A percentile compares a stretch with the other conserved stretches of the same genome.
Evolutionary conservation across 2,329 filamentous ascomycete species (phyloP).

Genomic region (Fonsecaea monophora): DNA sequence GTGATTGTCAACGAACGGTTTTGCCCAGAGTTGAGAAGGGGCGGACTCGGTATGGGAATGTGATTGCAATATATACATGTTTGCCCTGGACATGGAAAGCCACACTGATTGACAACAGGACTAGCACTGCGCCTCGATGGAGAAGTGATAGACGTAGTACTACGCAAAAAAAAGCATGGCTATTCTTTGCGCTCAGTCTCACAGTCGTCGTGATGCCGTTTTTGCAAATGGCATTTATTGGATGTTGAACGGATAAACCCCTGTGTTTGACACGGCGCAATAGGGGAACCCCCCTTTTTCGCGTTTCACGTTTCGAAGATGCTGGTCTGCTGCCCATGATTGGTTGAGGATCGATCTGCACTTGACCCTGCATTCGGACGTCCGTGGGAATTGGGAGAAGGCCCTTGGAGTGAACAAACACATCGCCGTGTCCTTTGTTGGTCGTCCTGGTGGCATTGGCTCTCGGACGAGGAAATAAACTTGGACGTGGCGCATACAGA

Average conservation of each 20-base stretch:
- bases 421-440: constrained; percentile 16
- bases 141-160: constrained; percentile 1
- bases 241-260: constrained; percentile 12
- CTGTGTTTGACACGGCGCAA: constrained; percentile 7
- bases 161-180: not conserved
- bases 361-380: constrained; percentile 19
- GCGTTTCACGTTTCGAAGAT: constrained; percentile 23
- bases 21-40: not conserved
- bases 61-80: not conserved
- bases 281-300: not conserved
- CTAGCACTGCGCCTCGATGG: not conserved
- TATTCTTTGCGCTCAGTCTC: constrained; percentile 14
- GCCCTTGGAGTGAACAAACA: not conserved
- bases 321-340: constrained; percentile 9
- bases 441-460: constrained; percentile 12
- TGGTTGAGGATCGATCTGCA: constrained; percentile 15
- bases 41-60: not conserved
- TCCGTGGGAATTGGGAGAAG: not conserved
- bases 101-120: not conserved
- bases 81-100: not conserved
- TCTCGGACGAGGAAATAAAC: not conserved
- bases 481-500: constrained; percentile 6
- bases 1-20: constrained; percentile 1
- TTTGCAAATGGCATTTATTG: constrained; percentile 30
- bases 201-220: constrained; percentile 28